Evolutionary conservation across 2,329 filamentous ascomycete species (phyloP).

Genomic region (Botrytis byssoidea): DNA sequence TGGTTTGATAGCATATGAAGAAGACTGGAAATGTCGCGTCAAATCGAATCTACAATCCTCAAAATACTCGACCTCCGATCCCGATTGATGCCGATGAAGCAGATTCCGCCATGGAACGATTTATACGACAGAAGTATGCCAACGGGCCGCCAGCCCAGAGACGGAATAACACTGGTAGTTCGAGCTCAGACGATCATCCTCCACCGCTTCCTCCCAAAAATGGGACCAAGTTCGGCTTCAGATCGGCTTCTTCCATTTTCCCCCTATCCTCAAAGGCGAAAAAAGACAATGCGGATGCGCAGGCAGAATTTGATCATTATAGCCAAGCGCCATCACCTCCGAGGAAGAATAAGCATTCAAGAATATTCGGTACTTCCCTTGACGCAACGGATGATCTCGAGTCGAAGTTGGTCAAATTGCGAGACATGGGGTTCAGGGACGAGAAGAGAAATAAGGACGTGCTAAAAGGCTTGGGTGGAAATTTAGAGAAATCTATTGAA

Average conservation of each 20-base stretch:
- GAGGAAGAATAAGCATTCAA: constrained; percentile 56
- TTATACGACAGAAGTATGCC: constrained; percentile 92
- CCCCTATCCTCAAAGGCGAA: constrained; percentile 50
- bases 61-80: constrained; percentile 77
- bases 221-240: constrained; percentile 61
- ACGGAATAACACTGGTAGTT: constrained; percentile 44
- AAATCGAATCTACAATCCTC: constrained; percentile 87
- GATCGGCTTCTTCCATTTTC: constrained; percentile 58
- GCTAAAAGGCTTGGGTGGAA: constrained; percentile 78
- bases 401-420: constrained; percentile 71
- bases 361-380: constrained; percentile 68
- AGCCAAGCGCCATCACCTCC: constrained; percentile 33
- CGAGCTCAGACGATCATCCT: constrained; percentile 51
- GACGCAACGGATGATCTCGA: constrained; percentile 61
- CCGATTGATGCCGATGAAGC: constrained; percentile 90
- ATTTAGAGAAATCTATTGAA: constrained; percentile 83
- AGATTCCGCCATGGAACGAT: constrained; percentile 91
- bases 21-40: constrained; percentile 81
- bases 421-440: constrained; percentile 91
- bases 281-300: constrained; percentile 28
- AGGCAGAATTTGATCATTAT: constrained; percentile 25
- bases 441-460: constrained; percentile 77
- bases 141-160: constrained; percentile 50
- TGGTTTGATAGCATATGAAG: constrained; percentile 75
- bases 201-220: constrained; percentile 61